Evolutionary conservation across 306 rosid species (phyloP).

Genomic region (Canavalia gladiata): DNA sequence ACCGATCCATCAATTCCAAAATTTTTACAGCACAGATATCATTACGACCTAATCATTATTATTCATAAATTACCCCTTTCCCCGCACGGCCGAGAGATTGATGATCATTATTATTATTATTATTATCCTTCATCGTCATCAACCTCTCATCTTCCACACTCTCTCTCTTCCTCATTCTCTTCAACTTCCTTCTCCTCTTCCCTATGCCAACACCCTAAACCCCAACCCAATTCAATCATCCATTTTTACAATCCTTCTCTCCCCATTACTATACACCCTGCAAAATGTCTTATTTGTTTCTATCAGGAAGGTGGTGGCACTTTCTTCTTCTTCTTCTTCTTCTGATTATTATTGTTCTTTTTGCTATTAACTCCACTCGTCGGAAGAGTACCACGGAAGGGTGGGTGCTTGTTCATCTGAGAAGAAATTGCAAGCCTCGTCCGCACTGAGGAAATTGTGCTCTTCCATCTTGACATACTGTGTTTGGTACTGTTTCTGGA

Average conservation of each 20-base stretch:
- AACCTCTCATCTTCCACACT: constrained; percentile 47
- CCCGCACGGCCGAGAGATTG: constrained; percentile 50
- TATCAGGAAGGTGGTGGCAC: neutral
- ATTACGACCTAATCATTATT: constrained; percentile 58
- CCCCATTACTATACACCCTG: constrained; percentile 30
- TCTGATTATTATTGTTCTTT: too few species aligned
- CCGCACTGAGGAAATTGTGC: constrained; percentile 86
- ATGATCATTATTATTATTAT: constrained; percentile 37
- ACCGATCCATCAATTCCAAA: constrained; percentile 32
- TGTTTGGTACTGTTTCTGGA: constrained; percentile 66
- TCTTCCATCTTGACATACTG: constrained; percentile 91
- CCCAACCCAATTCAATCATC: constrained; percentile 3
- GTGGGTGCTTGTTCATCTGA: constrained; percentile 93
- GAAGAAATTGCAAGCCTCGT: constrained; percentile 86
- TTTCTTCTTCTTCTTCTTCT: neutral
- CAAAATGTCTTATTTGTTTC: constrained; percentile 26
- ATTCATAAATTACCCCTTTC: constrained; percentile 39
- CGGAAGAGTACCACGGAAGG: constrained; percentile 83
- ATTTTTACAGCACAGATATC: constrained; percentile 52
- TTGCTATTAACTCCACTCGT: constrained; percentile 64
- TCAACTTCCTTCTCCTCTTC: neutral
- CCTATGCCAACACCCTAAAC: neutral
- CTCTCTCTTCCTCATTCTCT: neutral
- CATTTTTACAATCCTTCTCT: constrained; percentile 28
- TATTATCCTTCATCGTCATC: constrained; percentile 48